Evolutionary conservation across 495 filamentous ascomycete genomes (phyloP), one percentile per base, ranked within the genome.

Genomic region (Diplogelasinospora grovesii): DNA sequence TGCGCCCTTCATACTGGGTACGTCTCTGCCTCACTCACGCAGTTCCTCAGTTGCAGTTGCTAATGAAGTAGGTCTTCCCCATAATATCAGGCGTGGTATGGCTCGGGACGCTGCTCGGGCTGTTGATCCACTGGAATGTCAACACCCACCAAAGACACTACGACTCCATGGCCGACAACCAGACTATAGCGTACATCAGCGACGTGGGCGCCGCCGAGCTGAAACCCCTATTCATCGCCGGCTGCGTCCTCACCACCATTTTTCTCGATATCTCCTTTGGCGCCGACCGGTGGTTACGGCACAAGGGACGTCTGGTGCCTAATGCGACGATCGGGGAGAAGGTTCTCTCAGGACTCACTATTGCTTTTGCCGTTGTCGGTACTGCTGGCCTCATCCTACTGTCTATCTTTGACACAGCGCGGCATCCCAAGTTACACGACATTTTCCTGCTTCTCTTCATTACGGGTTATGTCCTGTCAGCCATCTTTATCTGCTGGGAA

Each of bases 141-240:
- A 54, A 81, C 41, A 52, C 53, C 2, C 71, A 82, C 19, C 53
- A 63, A 11, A 75, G 74, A 0, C 59, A 73, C 52, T 94, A 92
- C 52, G 2, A 60, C 8, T 83, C 78, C 26, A 86, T 89, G 84
- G 59, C 64, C n/a, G 14, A 43, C 0, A 54, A 51, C 33, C 85
- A 90, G 52, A 68, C 56, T 2, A 86, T 95, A 40, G 85, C 90
- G 58, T 95, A 85, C 57, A 86, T 88, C 49, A 84, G 80, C n/a
- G 88, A 96, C 61, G 70, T 95, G 20, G 92, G 88, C 45, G 69
- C 65, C 5, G 48, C 52, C 16, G 32, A 68, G 0, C 66, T 95
- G 3, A 87, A 95, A 46, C 92, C 92, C 0, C 69, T 97, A 2
- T 98, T 98, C 69, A 78, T 98, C 43, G 69, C 79, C 8, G 88